Evolutionary conservation across 352 stramenopile genomes (phyloP).

Genomic region (Saprolegnia diclina): DNA sequence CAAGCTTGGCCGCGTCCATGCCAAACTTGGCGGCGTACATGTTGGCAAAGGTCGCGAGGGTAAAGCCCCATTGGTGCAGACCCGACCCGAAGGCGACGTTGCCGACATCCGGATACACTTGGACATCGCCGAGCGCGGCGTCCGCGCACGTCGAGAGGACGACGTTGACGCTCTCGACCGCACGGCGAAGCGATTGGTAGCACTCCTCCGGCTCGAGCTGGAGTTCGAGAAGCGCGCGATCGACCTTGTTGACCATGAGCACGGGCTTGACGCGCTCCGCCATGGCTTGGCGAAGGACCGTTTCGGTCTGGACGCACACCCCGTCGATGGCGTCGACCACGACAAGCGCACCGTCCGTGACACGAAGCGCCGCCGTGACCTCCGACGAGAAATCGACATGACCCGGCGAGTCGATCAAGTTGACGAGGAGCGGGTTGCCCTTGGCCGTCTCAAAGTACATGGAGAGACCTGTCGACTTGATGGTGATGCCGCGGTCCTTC

Average conservation of each 20-base stretch:
- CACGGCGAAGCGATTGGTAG: conserved; percentile 87
- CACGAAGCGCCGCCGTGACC: conserved; percentile 89
- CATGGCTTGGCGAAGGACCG: conserved; percentile 90
- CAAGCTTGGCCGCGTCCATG: conserved; percentile 88
- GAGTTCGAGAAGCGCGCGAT: conserved; percentile 88
- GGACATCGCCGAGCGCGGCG: conserved; percentile 72
- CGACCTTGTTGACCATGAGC: conserved; percentile 94
- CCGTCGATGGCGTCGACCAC: conserved; percentile 93
- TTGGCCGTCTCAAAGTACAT: conserved; percentile 88
- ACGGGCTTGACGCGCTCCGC: conserved; percentile 85
- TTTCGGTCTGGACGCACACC: conserved; percentile 93
- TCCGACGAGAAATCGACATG: conserved; percentile 95
- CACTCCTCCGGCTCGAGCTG: conserved; percentile 89
- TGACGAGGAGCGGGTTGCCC: conserved; percentile 90
- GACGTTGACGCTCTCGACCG: conserved; percentile 93
- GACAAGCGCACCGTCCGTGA: conserved; percentile 91
- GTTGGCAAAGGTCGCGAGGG: conserved; percentile 88
- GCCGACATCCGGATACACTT: conserved; percentile 87
- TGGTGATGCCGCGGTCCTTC: conserved; percentile 92
- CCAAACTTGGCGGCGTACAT: conserved; percentile 90
- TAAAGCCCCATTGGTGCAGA: conserved; percentile 94
- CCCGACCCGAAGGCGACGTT: conserved; percentile 91
- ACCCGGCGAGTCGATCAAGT: conserved; percentile 92
- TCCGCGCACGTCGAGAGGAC: conserved; percentile 93
- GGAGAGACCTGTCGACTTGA: conserved; percentile 93